Conservation (phyloP, 257 asterid genomes). For the Fraxinus excelsior region DNA sequence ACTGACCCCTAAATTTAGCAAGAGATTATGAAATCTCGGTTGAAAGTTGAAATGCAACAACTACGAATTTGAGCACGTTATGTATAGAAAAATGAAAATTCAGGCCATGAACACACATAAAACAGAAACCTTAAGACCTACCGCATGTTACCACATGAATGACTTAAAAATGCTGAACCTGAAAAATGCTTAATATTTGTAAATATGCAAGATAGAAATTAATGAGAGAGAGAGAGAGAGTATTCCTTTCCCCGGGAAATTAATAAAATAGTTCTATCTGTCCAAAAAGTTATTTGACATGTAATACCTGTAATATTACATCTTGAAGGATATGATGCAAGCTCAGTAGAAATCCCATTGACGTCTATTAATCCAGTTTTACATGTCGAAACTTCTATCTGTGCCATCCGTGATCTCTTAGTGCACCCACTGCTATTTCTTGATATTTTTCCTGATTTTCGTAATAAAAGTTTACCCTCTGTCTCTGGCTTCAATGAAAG, state of each 20-base stretch:
- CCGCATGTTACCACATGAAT: background rate
- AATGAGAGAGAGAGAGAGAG: background rate
- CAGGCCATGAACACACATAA: background rate
- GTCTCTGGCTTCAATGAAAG: slow-evolving; percentile 33
- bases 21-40: background rate
- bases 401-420: slow-evolving; percentile 62
- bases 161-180: background rate
- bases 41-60: background rate
- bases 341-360: slow-evolving; percentile 45
- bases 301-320: slow-evolving; percentile 51
- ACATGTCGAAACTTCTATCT: slow-evolving; percentile 43
- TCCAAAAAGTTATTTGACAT: slow-evolving; percentile 15
- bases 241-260: slow-evolving; percentile 7
- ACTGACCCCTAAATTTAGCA: background rate
- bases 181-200: background rate
- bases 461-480: slow-evolving; percentile 44
- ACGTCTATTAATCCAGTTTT: slow-evolving; percentile 48
- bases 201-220: background rate
- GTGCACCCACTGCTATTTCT: slow-evolving; percentile 48
- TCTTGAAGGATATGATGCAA: slow-evolving; percentile 47
- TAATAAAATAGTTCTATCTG: background rate
- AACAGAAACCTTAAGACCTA: background rate
- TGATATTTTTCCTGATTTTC: slow-evolving; percentile 50
- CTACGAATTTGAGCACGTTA: background rate
- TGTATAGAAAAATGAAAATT: background rate